A percentile compares a stretch with the other conserved stretches of the same genome.
phyloP scores from a whole-genome alignment of 106 monocot genomes.

The Posidonia australis region DNA sequence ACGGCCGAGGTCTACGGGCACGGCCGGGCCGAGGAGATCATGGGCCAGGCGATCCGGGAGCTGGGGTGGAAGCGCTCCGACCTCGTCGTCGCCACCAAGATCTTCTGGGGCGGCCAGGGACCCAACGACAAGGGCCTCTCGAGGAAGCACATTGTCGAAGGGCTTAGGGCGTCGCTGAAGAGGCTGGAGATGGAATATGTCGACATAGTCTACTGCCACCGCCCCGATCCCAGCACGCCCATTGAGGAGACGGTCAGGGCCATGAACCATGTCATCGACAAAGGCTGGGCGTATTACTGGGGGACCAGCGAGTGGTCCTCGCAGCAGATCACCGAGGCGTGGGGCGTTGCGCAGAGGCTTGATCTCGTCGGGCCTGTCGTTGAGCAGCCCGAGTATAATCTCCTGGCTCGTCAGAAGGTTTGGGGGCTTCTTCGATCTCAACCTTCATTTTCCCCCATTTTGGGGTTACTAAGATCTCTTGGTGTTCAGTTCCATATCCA shows the following conservation, averaged over 20 bases:
- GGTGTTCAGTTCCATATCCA: neutral
- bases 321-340: constrained; percentile 98
- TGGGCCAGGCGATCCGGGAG: constrained; percentile 89
- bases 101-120: constrained; percentile 92
- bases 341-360: constrained; percentile 50
- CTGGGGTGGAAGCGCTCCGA: constrained; percentile 91
- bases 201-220: constrained; percentile 80
- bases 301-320: constrained; percentile 98
- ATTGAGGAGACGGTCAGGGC: constrained; percentile 95
- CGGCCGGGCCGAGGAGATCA: constrained; percentile 98
- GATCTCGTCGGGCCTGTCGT: constrained; percentile 79
- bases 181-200: constrained; percentile 92
- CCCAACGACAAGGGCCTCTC: constrained; percentile 98
- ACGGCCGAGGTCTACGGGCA: constrained; percentile 98
- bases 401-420: constrained; percentile 86
- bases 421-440: neutral
- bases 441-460: neutral
- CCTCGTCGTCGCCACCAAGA: constrained; percentile 86
- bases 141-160: constrained; percentile 89
- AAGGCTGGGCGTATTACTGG: constrained; percentile 90
- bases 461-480: neutral
- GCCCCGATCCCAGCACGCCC: constrained; percentile 67
- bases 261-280: constrained; percentile 86
- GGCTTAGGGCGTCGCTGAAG: constrained; percentile 58
- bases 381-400: constrained; percentile 97